Evolutionary conservation across 1,139 yeast genomes (phyloP).

Genomic region (Candida tropicalis): DNA sequence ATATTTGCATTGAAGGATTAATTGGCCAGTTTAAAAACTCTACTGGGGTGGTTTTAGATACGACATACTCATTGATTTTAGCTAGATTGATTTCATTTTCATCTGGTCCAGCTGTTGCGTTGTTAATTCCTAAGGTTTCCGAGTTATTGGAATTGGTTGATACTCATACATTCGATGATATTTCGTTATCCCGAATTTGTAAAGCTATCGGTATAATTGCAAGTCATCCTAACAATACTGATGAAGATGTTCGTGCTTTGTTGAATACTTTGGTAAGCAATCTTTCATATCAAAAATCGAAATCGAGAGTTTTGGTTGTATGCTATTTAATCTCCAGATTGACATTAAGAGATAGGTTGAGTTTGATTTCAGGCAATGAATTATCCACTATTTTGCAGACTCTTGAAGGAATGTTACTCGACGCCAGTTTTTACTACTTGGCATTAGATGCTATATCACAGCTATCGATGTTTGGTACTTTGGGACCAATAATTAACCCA

Average conservation of each 20-base stretch:
- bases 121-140: conserved; percentile 21
- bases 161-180: conserved; percentile 30
- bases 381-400: conserved; percentile 8
- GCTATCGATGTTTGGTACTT: conserved; percentile 60
- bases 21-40: conserved; percentile 25
- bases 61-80: conserved; percentile 32
- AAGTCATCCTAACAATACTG: conserved; percentile 38
- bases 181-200: conserved; percentile 43
- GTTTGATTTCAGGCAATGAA: conserved; percentile 19
- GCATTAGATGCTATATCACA: conserved; percentile 56
- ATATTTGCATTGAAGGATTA: conserved; percentile 31
- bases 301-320: conserved; percentile 36
- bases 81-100: conserved; percentile 39
- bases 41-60: conserved; percentile 19
- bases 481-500: conserved; percentile 35
- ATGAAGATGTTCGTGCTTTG: conserved; percentile 14
- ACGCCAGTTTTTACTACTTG: conserved; percentile 24
- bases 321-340: conserved; percentile 59
- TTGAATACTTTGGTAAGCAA: conserved; percentile 17
- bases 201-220: conserved; percentile 58
- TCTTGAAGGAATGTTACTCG: conserved; percentile 23
- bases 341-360: conserved; percentile 37
- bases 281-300: conserved; percentile 20
- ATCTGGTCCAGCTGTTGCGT: conserved; percentile 30
- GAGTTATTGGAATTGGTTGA: conserved; percentile 27